Conservation (phyloP, 768 basidiomycete species). For the Psilocybe azurescens region DNA sequence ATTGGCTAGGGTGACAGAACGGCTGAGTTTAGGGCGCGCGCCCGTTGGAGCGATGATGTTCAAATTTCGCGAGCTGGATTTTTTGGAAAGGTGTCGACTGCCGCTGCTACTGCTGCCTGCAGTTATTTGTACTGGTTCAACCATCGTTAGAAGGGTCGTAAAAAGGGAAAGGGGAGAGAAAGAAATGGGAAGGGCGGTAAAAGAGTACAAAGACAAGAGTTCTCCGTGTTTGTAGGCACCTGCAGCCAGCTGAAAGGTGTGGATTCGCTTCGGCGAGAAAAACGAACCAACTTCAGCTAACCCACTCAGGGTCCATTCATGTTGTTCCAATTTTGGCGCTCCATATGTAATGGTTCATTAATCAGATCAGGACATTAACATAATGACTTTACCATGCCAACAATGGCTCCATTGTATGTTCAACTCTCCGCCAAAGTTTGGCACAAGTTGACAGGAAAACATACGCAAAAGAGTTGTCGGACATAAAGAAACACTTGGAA, state of each 20-base stretch:
- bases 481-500: too few relatives aligned
- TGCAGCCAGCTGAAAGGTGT: neutral
- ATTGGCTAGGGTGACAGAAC: constrained; percentile 6
- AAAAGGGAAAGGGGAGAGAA: neutral
- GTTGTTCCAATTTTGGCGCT: too few relatives aligned
- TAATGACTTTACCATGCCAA: too few relatives aligned
- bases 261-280: neutral
- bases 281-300: neutral
- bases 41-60: constrained; percentile 13
- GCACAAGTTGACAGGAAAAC: too few relatives aligned
- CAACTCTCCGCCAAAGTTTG: too few relatives aligned
- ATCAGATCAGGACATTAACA: too few relatives aligned
- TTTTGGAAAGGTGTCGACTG: neutral
- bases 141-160: neutral
- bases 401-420: too few relatives aligned
- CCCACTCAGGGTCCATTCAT: too few relatives aligned
- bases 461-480: too few relatives aligned
- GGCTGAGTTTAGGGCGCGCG: constrained; percentile 14
- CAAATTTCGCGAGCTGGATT: constrained; percentile 8
- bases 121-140: constrained; percentile 1
- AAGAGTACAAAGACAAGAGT: neutral
- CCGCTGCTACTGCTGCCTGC: neutral
- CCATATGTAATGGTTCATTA: too few relatives aligned
- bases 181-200: neutral
- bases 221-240: neutral